Evolutionary conservation across 257 asterid species (phyloP), one percentile per base, ranked within the genome.

Genomic region (Striga asiatica): DNA sequence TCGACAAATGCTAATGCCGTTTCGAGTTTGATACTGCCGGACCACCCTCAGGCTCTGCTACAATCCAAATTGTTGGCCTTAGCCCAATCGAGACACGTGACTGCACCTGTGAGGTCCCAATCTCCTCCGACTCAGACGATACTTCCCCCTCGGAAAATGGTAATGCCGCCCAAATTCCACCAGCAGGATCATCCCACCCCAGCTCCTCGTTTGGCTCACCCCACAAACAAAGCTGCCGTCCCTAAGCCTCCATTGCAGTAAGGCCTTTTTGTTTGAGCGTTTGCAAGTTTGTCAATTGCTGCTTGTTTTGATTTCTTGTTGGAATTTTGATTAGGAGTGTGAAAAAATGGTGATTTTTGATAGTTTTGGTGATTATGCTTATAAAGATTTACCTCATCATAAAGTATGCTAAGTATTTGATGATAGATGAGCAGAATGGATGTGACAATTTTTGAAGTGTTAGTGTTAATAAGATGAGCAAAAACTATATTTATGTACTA

Each of bases 41-140:
- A 68, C 62, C 81, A 75, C 61, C 73, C 80, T 22, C 78, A 74
- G 75, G 73, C 80, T 45, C 76, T 62, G 43, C 62, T 73, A 12
- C 76, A 82, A 66, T 58, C 82, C 14, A 76, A 65, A 70, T 65
- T 78, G 75, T 60, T 71, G 23, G 74, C 77, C 14, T 42, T 67
- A 27, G 77, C 71, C 46, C 70, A 72, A 48, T 42, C 75, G 32
- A 61, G 58, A 21, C 73, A 61, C 34, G 32, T 55, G 60, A 69
- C 60, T 66, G 73, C 60, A 32, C 37, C 46, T 47, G 65, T 50
- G 38, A 34, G 60, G 55, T 24, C 70, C 42, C 78, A 45, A 8
- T 60, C 77, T 54, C 73, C 67, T 67, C 55, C 63, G 60, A 45
- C 67, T 61, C 77, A 68, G 43, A 69, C 68, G 8, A 75, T 66